Base-by-base conservation (phyloP, 305 asterid genomes). In the Andrographis paniculata region DNA sequence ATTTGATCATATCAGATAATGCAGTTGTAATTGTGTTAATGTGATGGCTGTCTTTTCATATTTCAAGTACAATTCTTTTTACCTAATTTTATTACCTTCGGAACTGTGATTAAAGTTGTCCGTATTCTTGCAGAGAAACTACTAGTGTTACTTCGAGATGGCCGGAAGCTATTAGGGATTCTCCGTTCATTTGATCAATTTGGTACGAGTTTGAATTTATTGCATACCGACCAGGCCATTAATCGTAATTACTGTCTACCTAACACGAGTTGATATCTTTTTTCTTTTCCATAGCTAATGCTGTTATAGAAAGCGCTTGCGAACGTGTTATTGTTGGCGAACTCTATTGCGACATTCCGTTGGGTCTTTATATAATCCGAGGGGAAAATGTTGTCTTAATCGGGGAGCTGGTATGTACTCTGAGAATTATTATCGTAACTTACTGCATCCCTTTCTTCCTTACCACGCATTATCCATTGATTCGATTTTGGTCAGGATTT, bases 161-260 rank as follows among this genome's bases (percentile, higher is more conserved):
- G 96, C 45, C 75, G 95, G 46, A 91, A 91, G 59, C 83, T 91
- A 37, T 61, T 91, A 64, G 99, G 99, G 61, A 77, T 64, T 23
- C 95, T 91, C 27, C 96, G 96, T 38, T 91, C 99, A 45, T 91
- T 91, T 62, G 96, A 91, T 75, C 99, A 91, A 69, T 91, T 82
- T 63, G 96, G 99, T 86, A 82, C 10, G 49, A 36, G 6, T 59
- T 55, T 51, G 44, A 39, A 48, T 40, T 42, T 48, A 37, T 13
- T 37, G 4, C 3, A n/a, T 13, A 37, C n/a, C n/a, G 4, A 10
- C 38, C 8, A 3, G 30, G 30, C 30, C 30, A 24, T 24, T 24
- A 24, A 24, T 3, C 8, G 30, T 24, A 24, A 6, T n/a, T n/a
- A n/a, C n/a, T n/a, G n/a, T n/a, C n/a, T n/a, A n/a, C n/a, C n/a